Conservation (phyloP, 176 grass and related monocot genomes). For the Avena eriantha region DNA sequence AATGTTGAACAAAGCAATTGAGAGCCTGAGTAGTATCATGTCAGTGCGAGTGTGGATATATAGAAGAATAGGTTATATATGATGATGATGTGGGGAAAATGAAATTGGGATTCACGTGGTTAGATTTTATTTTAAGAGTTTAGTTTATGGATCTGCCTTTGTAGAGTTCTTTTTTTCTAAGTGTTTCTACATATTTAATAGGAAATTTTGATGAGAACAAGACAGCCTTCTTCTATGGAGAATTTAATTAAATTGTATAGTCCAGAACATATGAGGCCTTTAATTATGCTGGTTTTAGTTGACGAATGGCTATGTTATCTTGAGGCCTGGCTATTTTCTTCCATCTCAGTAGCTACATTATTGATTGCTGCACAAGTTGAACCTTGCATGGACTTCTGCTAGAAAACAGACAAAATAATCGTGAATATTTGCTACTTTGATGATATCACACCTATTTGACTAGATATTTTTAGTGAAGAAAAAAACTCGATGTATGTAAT, state of each 20-base stretch:
- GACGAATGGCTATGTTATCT: neutral
- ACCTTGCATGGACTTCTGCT: conserved; percentile 19
- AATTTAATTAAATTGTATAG: neutral
- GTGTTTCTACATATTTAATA: neutral
- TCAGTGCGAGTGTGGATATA: neutral
- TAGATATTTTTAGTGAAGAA: neutral
- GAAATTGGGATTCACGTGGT: neutral
- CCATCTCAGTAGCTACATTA: neutral
- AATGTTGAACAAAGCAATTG: neutral
- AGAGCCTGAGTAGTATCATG: neutral
- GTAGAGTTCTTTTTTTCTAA: neutral
- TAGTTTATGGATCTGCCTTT: neutral
- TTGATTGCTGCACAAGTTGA: conserved; percentile 14
- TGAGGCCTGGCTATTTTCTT: conserved; percentile 4
- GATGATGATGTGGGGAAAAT: conserved; percentile 12
- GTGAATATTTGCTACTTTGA: conserved; percentile 17
- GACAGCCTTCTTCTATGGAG: neutral
- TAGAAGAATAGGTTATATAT: neutral
- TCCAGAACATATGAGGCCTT: neutral
- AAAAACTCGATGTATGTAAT: neutral
- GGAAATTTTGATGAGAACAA: neutral
- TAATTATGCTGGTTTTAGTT: neutral
- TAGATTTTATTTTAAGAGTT: neutral
- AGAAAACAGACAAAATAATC: neutral
- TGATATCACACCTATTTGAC: conserved; percentile 23